These are phyloP conservation scores for Dictyostelium discoideum DNA, from an alignment of 78 protist genomes.

Conservation along the genomic window dicty_2.7 NC_007091.3:4750001-4750500, in stretches of 20 bases:
- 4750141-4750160: slow-evolving; percentile 45
- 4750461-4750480: slow-evolving; percentile 3
- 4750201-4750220: slow-evolving; percentile 9
- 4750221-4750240: slow-evolving; percentile 32
- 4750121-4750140: slow-evolving; percentile 61
- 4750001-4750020: slow-evolving; percentile 78
- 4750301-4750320: background rate
- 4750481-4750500: slow-evolving; percentile 14
- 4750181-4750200: slow-evolving; percentile 64
- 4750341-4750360: slow-evolving; percentile 11
- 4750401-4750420: background rate
- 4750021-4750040: slow-evolving; percentile 72
- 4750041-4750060: slow-evolving; percentile 78
- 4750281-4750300: background rate
- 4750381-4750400: background rate
- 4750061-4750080: slow-evolving; percentile 60
- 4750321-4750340: background rate
- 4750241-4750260: background rate
- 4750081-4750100: slow-evolving; percentile 74
- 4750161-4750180: slow-evolving; percentile 53
- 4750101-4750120: slow-evolving; percentile 83
- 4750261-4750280: background rate
- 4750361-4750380: slow-evolving; percentile 8
- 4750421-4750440: background rate
- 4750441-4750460: background rate